Base-by-base conservation (phyloP, 2,329 filamentous ascomycete species). In the Colletotrichum liriopes region DNA sequence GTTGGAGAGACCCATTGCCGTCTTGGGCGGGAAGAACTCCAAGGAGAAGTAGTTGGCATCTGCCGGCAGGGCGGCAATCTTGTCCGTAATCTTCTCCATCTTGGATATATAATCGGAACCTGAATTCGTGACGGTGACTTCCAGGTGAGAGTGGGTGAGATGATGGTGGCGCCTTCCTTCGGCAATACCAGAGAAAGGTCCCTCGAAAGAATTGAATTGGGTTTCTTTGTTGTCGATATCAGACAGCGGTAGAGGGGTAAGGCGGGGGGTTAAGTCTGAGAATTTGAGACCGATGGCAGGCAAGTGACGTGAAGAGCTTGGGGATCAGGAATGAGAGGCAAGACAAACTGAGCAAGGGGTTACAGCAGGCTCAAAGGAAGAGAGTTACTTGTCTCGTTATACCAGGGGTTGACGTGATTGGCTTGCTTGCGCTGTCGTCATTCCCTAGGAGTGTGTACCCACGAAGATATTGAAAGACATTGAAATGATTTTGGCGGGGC, bases 1-100 rank as follows among this genome's bases (percentile, higher is more conserved):
- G 82, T 99, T 99, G 74, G 94, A 93, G 78, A 96, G 97, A 75
- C 96, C 96, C 92, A 97, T 98, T 73, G 93, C 89, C 58, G 96
- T 99, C 87, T 98, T 99, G 74, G 96, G 96, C 76, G 96, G 96
- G 86, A 99, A 99, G 90, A 99, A 99, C 85, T 99, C 96, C 83
- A 98, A 92, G 59, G 96, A 98, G 84, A 98, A 97, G 87, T 96
- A 98, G 81, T 90, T 91, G 75, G 90, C 90, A 82, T 94, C 91
- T 75, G 92, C 89, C 82, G 94, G 93, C 85, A 99, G 86, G 73
- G 94, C 94, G 84, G 94, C 93, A 80, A 98, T 96, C 88, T 98
- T 98, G 87, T 97, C 93, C 74, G 94, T 97, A 81, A 98, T 95
- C 84, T 94, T 96, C 85, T 95, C 93, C 92, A 94, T 94, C 74